Percentiles rank a stretch among this genome's conserved stretches.
phyloP scores from a whole-genome alignment of 768 basidiomycete genomes.

The Thelephora aurantiotincta region DNA sequence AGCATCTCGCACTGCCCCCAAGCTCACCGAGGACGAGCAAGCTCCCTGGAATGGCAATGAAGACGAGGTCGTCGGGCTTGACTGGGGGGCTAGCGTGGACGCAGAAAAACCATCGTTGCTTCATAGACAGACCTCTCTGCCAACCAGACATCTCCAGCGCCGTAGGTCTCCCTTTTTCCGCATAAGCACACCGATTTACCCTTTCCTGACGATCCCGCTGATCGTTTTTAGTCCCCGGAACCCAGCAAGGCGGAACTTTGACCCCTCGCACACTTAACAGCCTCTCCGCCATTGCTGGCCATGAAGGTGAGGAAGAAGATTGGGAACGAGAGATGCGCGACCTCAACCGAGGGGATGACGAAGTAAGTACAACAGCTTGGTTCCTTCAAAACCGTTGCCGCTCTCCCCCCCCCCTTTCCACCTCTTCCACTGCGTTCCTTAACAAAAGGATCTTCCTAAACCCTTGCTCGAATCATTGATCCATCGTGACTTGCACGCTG shows the following conservation, averaged over 20 bases:
- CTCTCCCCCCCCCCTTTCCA: too few species aligned
- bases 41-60: conserved; percentile 42
- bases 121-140: conserved; percentile 70
- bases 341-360: conserved; percentile 42
- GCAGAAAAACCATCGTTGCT: conserved; percentile 61
- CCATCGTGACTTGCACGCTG: too few species aligned
- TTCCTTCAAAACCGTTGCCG: too few species aligned
- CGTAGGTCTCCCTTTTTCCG: conserved; percentile 25
- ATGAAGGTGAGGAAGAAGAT: conserved; percentile 80
- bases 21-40: conserved; percentile 49
- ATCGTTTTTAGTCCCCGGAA: conserved; percentile 4
- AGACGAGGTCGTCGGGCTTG: conserved; percentile 65
- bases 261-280: conserved; percentile 71
- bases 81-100: conserved; percentile 72
- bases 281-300: conserved; percentile 72
- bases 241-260: conserved; percentile 29
- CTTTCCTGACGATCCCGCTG: background rate
- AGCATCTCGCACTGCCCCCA: conserved; percentile 41
- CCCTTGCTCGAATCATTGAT: too few species aligned
- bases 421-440: too few species aligned
- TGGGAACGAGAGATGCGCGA: conserved; percentile 61
- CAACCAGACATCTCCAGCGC: conserved; percentile 58
- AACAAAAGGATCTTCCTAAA: too few species aligned
- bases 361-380: conserved; percentile 26
- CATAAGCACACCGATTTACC: conserved; percentile 1